Percentiles rank a stretch among this genome's conserved stretches.
These are phyloP conservation scores for Hypoxylon sp. DNA, from an alignment of 2,329 filamentous ascomycete species.

Conservation along the genomic window DNA sequence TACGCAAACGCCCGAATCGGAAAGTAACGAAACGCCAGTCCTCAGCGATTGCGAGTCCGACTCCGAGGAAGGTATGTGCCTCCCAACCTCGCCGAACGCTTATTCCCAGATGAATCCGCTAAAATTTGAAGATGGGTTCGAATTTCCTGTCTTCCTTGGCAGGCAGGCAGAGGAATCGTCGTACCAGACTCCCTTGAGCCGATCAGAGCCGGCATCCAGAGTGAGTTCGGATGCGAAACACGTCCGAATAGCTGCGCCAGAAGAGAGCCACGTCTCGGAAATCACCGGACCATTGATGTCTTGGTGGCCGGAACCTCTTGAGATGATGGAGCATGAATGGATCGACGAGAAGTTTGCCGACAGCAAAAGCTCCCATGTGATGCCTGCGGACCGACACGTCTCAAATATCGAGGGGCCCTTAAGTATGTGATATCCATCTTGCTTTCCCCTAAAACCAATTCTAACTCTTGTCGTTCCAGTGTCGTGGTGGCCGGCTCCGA, in stretches of 20 bases:
- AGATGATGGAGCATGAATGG: conserved; percentile 47
- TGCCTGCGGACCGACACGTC: conserved; percentile 35
- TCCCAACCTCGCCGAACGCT: conserved; percentile 29
- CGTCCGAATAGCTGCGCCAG: conserved; percentile 24
- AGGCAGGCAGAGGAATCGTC: conserved; percentile 45
- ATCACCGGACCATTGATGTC: conserved; percentile 49
- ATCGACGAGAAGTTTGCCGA: conserved; percentile 31
- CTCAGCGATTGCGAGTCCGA: conserved; percentile 50
- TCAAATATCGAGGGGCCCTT: conserved; percentile 42
- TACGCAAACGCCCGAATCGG: conserved; percentile 38
- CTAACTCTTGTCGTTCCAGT: conserved; percentile 22
- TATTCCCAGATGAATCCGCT: conserved; percentile 40
- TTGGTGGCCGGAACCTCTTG: conserved; percentile 50
- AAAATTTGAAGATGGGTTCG: conserved; percentile 46
- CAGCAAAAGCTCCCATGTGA: conserved; percentile 15
- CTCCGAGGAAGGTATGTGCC: conserved; percentile 43
- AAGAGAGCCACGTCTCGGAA: conserved; percentile 31
- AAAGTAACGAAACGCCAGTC: conserved; percentile 42
- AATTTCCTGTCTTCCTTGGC: conserved; percentile 51
- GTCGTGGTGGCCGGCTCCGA: conserved; percentile 48
- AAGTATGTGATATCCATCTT: conserved; percentile 11
- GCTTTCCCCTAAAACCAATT: not conserved
- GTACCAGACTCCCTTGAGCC: not conserved
- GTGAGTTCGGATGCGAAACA: conserved; percentile 10
- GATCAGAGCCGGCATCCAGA: not conserved